A percentile compares a stretch with the other conserved stretches of the same genome.
Conservation (phyloP, 352 stramenopile genomes). For the Globisporangium irregulare region DNA sequence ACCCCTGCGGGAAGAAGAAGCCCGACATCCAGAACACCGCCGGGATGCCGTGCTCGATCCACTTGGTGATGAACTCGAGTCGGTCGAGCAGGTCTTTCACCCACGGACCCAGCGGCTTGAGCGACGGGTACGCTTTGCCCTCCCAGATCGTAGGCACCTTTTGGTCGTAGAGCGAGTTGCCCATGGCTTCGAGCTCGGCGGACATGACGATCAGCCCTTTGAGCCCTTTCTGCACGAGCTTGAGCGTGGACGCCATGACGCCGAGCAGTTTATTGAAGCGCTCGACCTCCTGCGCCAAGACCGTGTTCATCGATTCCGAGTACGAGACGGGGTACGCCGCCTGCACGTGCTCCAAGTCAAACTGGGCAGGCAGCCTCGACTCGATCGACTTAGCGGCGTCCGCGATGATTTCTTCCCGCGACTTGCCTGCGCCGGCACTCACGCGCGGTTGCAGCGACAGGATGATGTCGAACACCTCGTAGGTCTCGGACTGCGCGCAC, state of each 20-base stretch:
- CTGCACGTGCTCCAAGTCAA: constrained; percentile 78
- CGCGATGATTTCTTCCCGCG: constrained; percentile 74
- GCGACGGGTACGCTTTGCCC: constrained; percentile 85
- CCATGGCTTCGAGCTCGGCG: constrained; percentile 83
- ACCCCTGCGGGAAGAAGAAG: constrained; percentile 92
- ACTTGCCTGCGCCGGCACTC: constrained; percentile 62
- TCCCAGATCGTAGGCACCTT: constrained; percentile 89
- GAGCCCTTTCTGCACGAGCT: constrained; percentile 66
- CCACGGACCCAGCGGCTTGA: constrained; percentile 88
- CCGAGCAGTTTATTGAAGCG: constrained; percentile 80
- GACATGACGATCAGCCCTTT: constrained; percentile 87
- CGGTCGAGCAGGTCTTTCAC: constrained; percentile 85
- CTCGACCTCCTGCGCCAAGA: constrained; percentile 87
- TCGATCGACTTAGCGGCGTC: constrained; percentile 74
- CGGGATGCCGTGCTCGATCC: constrained; percentile 75
- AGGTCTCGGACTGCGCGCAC: constrained; percentile 87
- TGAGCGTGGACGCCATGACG: constrained; percentile 64
- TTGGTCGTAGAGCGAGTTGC: constrained; percentile 84
- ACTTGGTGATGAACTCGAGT: constrained; percentile 65
- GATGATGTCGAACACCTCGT: constrained; percentile 86
- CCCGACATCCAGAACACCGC: constrained; percentile 88
- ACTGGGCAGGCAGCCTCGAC: constrained; percentile 48
- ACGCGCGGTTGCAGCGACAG: constrained; percentile 75
- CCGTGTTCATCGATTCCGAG: constrained; percentile 95
- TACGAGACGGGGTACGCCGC: constrained; percentile 89